Conservation (phyloP, 2,329 filamentous ascomycete genomes). For the Leptographium radiaticola region DNA sequence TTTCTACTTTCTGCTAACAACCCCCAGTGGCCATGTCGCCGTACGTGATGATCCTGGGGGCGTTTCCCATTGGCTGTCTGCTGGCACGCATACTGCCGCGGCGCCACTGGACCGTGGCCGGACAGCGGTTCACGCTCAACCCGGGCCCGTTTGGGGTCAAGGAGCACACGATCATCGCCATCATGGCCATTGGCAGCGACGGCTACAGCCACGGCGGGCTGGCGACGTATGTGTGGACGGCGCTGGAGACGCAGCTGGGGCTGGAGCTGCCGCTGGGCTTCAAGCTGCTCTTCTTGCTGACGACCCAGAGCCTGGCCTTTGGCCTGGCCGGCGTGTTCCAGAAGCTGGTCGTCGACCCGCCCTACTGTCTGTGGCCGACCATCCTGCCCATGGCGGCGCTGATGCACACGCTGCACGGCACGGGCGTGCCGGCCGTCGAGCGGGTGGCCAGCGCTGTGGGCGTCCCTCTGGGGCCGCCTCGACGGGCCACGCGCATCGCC, state of each 20-base stretch:
- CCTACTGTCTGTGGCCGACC: slow-evolving; percentile 38
- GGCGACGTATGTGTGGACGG: slow-evolving; percentile 34
- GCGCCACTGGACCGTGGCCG: slow-evolving; percentile 32
- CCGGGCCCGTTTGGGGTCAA: slow-evolving; percentile 45
- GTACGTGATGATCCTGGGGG: slow-evolving; percentile 26
- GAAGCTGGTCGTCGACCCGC: slow-evolving; percentile 36
- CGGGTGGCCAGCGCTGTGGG: too few relatives aligned
- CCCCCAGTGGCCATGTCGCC: background rate
- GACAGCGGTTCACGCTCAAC: slow-evolving; percentile 35
- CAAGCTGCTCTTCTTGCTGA: background rate
- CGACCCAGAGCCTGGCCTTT: slow-evolving; percentile 37
- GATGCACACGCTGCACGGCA: slow-evolving; percentile 47
- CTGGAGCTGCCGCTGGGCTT: background rate
- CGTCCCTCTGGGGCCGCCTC: too few relatives aligned
- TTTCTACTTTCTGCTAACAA: too few relatives aligned
- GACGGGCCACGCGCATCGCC: too few relatives aligned
- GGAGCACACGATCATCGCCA: slow-evolving; percentile 44
- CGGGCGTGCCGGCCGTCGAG: too few relatives aligned
- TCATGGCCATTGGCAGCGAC: slow-evolving; percentile 43
- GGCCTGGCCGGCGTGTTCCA: slow-evolving; percentile 34
- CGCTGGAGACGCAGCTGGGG: slow-evolving; percentile 34
- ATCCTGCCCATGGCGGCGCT: slow-evolving; percentile 43
- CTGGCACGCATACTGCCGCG: slow-evolving; percentile 43
- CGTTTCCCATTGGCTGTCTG: slow-evolving; percentile 45
- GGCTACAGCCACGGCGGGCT: slow-evolving; percentile 27